A percentile compares a stretch with the other conserved stretches of the same genome.
Conservation (phyloP, 371 early-diverging fungal species). For the Syncephalastrum racemosum region DNA sequence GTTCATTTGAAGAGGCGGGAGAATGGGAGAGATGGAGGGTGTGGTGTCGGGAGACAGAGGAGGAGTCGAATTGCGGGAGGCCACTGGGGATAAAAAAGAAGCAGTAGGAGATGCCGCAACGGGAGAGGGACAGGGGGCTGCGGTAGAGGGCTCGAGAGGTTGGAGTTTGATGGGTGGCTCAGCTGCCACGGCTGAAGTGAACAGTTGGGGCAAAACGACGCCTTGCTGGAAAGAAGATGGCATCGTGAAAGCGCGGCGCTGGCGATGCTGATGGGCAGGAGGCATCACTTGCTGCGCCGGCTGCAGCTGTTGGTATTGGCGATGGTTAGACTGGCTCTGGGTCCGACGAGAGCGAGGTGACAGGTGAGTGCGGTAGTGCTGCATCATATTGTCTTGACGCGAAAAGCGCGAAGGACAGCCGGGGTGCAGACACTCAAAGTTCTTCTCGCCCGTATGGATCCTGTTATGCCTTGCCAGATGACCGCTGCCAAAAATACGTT, state of each 20-base stretch:
- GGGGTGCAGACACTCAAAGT: conserved; percentile 74
- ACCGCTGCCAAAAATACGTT: neutral
- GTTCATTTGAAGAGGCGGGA: conserved; percentile 51
- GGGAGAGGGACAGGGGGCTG: conserved; percentile 2
- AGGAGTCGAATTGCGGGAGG: conserved; percentile 35
- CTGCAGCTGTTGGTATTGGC: conserved; percentile 3
- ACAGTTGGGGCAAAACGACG: conserved; percentile 8
- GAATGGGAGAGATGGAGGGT: conserved; percentile 85
- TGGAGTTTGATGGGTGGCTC: conserved; percentile 13
- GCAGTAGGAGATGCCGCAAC: neutral
- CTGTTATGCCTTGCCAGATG: conserved; percentile 80
- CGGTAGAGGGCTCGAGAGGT: conserved; percentile 18
- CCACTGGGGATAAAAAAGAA: conserved; percentile 47
- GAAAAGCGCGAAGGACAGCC: conserved; percentile 81
- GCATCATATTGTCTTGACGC: conserved; percentile 88
- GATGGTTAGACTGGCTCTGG: conserved; percentile 10
- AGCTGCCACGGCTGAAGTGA: conserved; percentile 1
- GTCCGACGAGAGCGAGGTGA: conserved; percentile 58
- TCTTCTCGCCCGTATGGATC: conserved; percentile 90
- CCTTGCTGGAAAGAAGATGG: conserved; percentile 6
- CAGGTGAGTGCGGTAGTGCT: conserved; percentile 79
- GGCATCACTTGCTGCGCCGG: conserved; percentile 3
- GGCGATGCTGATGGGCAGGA: conserved; percentile 4
- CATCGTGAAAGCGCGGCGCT: conserved; percentile 3
- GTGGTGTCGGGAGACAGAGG: conserved; percentile 73